Conservation (phyloP, 352 stramenopile species). For the Globisporangium emineosum region DNA sequence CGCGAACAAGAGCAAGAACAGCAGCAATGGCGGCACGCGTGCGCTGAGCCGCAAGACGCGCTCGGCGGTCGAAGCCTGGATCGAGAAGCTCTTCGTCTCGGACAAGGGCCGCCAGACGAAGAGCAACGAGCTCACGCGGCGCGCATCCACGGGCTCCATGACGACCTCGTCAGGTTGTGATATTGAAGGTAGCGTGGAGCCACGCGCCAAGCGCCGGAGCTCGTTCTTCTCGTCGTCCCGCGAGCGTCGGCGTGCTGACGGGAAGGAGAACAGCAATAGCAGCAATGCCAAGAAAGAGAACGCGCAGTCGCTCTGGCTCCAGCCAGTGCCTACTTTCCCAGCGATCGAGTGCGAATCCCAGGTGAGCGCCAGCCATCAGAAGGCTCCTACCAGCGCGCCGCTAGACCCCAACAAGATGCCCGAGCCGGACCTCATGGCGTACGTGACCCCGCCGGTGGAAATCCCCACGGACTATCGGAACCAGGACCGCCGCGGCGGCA, state of each 20-base stretch:
- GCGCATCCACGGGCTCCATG: constrained; percentile 11
- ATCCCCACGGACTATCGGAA: constrained; percentile 48
- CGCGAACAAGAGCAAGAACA: not conserved
- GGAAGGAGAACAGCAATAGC: constrained; percentile 1
- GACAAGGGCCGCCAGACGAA: not conserved
- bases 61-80: constrained; percentile 7
- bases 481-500: constrained; percentile 48
- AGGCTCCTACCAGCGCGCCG: not conserved
- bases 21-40: not conserved
- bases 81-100: constrained; percentile 5
- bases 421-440: constrained; percentile 8
- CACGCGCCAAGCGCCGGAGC: not conserved
- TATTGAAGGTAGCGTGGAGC: not conserved
- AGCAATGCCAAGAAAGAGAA: not conserved
- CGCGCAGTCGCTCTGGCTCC: not conserved
- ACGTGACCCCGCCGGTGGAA: constrained; percentile 40
- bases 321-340: constrained; percentile 1
- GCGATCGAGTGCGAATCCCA: not conserved
- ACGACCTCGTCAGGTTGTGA: not conserved
- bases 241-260: no score
- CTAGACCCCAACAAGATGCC: not conserved
- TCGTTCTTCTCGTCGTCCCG: constrained; percentile 1
- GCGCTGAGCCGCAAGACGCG: constrained; percentile 7
- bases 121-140: not conserved
- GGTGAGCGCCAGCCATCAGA: not conserved